Evolutionary conservation across 768 basidiomycete genomes (phyloP).

Genomic region (Dendrothele bispora): DNA sequence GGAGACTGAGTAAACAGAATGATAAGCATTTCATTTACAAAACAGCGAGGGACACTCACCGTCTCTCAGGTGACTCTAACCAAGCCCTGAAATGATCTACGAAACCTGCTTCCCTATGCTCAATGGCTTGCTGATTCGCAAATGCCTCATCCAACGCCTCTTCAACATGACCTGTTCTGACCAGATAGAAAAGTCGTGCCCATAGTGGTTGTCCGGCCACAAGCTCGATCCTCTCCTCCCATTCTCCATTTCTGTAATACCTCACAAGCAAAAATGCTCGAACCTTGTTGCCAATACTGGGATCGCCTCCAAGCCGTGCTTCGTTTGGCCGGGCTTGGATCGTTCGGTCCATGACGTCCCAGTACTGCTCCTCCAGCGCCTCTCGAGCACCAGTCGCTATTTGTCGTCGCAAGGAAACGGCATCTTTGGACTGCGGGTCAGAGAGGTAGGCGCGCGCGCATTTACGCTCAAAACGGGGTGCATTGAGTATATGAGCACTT

Average conservation of each 20-base stretch:
- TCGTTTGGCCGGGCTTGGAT: constrained; percentile 81
- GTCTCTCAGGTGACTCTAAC: constrained; percentile 78
- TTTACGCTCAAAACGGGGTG: constrained; percentile 78
- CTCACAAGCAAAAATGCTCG: constrained; percentile 82
- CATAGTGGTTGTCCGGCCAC: constrained; percentile 87
- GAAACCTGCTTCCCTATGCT: constrained; percentile 81
- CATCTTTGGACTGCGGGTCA: constrained; percentile 62
- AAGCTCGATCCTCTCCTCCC: constrained; percentile 87
- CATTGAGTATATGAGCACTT: constrained; percentile 78
- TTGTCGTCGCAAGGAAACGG: constrained; percentile 62
- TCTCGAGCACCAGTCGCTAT: constrained; percentile 77
- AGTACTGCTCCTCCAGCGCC: constrained; percentile 88
- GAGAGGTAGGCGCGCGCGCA: constrained; percentile 80
- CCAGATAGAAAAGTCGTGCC: constrained; percentile 91
- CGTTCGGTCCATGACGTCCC: constrained; percentile 79
- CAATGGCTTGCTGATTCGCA: constrained; percentile 67
- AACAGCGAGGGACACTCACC: constrained; percentile 40
- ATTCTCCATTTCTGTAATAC: constrained; percentile 79
- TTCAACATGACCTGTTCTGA: constrained; percentile 78
- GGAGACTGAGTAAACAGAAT: constrained; percentile 42
- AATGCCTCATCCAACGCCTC: constrained; percentile 82
- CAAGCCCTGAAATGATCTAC: constrained; percentile 80
- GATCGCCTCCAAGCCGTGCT: constrained; percentile 88
- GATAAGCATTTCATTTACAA: constrained; percentile 2
- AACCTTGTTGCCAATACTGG: constrained; percentile 86